Percentiles rank a stretch among this genome's conserved stretches.
Conservation (phyloP, 805 yeast species). For the Starmerella roubikii region DNA sequence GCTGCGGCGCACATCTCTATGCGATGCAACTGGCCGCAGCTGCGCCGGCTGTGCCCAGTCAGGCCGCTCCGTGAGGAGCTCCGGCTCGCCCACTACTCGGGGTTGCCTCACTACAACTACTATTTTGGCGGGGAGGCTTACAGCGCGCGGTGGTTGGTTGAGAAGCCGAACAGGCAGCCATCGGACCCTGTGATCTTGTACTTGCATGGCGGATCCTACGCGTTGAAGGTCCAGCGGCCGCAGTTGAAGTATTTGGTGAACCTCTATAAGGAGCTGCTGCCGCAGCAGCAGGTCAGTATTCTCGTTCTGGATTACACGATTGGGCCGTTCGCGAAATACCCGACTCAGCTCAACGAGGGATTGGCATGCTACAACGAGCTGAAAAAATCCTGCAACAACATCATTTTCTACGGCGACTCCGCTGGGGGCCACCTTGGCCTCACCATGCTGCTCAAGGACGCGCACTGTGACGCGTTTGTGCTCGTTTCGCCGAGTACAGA, state of each 20-base stretch:
- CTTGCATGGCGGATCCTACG: slow-evolving; percentile 23
- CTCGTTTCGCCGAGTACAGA: slow-evolving; percentile 18
- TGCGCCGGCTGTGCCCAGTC: slow-evolving; percentile 17
- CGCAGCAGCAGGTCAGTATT: slow-evolving; percentile 17
- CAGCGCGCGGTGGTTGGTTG: slow-evolving; percentile 21
- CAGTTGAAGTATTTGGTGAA: slow-evolving; percentile 15
- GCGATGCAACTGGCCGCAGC: slow-evolving; percentile 12
- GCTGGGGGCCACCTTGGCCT: slow-evolving; percentile 25
- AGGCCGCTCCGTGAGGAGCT: slow-evolving; percentile 17
- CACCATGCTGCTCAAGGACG: slow-evolving; percentile 9
- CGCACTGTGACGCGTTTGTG: slow-evolving; percentile 7
- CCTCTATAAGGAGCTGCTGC: slow-evolving; percentile 8
- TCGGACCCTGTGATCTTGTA: slow-evolving; percentile 21
- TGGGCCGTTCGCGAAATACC: slow-evolving; percentile 18
- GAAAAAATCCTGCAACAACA: slow-evolving; percentile 13
- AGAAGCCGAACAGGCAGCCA: slow-evolving; percentile 17
- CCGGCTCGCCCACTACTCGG: slow-evolving; percentile 1
- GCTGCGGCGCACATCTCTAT: slow-evolving; percentile 14
- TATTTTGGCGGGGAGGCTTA: slow-evolving; percentile 14
- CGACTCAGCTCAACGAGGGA: slow-evolving; percentile 23
- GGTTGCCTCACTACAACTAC: slow-evolving; percentile 16
- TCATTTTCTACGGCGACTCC: slow-evolving; percentile 25
- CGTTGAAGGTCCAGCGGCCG: slow-evolving; percentile 13
- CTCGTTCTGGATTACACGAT: slow-evolving; percentile 24
- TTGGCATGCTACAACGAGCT: slow-evolving; percentile 17